Base-by-base conservation (phyloP, 768 basidiomycete species). In the Piloderma croceum region DNA sequence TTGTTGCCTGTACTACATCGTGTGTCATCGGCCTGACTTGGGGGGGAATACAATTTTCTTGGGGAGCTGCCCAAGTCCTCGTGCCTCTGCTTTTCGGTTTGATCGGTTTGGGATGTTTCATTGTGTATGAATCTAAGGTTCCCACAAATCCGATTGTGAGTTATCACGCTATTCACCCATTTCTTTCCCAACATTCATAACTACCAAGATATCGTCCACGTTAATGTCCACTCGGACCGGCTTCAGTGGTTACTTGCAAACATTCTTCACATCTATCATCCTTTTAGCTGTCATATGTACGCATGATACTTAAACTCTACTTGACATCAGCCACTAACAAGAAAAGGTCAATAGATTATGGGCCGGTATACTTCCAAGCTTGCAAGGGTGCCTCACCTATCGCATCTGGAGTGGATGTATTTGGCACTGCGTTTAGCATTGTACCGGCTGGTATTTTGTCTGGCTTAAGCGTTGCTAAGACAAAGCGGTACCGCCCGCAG, bases 341-440 rank as follows among this genome's bases (percentile, higher is more conserved):
- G 38, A 13, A 27, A 12, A 12, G 11, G 6, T 25, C 34, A 6
- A 24, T 50, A 63, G 67, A 67, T 45, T 72, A 65, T 40, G 43
- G 64, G 1, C 66, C 67, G 2, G 60, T 68, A 11, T 72, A 61
- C 47, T 71, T 67, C 48, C 70, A 72, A 43, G 68, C 67, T 0
- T 62, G 60, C 45, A 57, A 58, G 27, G 56, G 45, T 3, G 52
- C 51, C 7, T 56, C 56, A 3, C 56, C 72, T 0, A 48, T 58
- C 13, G 37, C 10, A 1, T 57, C 64, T 5, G 67, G 67, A 10
- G 52, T 64, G 6, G 45, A 66, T 36, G 37, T 44, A 3, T 59
- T 73, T 24, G 43, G 61, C 3, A 36, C 66, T 34, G 56, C 62
- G 1, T 53, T 67, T 38, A 47, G 62, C 12, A 50, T 67, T 17